A percentile compares a stretch with the other conserved stretches of the same genome.
These are phyloP conservation scores for Creolimax fragrantissima DNA, from an alignment of 78 protist genomes.

Conservation along the genomic window DNA sequence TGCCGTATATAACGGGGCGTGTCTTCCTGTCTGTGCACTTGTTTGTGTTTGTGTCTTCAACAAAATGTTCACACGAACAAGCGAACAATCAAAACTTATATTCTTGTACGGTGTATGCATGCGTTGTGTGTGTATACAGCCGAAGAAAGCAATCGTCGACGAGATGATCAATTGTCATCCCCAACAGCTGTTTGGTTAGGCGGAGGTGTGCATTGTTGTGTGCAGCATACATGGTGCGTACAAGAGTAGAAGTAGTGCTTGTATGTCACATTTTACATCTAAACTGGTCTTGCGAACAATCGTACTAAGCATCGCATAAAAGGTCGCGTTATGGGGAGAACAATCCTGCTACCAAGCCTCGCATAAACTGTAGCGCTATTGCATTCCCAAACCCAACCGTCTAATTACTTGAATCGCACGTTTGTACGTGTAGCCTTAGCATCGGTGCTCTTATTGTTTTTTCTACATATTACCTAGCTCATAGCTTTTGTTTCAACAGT, in stretches of 20 bases:
- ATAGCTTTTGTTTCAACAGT: background rate
- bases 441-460: background rate
- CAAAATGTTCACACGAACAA: background rate
- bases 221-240: too few species aligned
- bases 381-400: background rate
- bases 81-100: too few species aligned
- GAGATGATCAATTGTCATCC: background rate
- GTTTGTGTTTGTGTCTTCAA: background rate
- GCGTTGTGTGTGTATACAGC: background rate
- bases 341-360: background rate
- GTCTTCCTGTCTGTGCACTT: background rate
- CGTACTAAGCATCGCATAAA: background rate
- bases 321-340: background rate
- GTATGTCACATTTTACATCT: background rate
- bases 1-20: background rate
- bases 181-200: too few species aligned
- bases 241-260: background rate
- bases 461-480: background rate
- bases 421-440: background rate
- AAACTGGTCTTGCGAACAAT: background rate
- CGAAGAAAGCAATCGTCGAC: background rate
- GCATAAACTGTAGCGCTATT: background rate
- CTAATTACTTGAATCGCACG: background rate
- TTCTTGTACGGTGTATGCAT: too few species aligned
- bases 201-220: too few species aligned